A percentile compares a stretch with the other conserved stretches of the same genome.
phyloP scores from a whole-genome alignment of 768 basidiomycete genomes.

The Xerocomus brunneocitrinus region DNA sequence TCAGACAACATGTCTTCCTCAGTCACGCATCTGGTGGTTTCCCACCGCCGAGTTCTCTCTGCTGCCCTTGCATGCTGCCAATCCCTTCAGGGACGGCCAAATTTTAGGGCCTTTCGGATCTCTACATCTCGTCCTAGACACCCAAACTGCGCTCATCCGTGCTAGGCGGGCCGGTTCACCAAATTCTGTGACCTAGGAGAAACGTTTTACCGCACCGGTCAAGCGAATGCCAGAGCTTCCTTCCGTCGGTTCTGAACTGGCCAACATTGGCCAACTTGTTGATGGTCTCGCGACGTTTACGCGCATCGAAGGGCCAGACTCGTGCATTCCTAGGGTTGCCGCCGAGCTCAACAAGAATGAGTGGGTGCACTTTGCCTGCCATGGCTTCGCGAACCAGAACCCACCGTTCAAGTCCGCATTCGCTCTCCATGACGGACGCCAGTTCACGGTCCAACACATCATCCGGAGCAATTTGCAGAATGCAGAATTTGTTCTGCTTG shows the following conservation, averaged over 20 bases:
- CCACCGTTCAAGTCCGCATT: conserved; percentile 13
- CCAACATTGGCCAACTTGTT: background rate
- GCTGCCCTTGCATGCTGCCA: conserved; percentile 13
- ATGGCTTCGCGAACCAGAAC: conserved; percentile 4
- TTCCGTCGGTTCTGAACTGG: background rate
- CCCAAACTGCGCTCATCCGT: conserved; percentile 13
- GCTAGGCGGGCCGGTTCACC: background rate
- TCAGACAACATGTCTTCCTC: background rate
- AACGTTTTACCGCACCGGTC: conserved; percentile 5
- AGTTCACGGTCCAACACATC: conserved; percentile 1
- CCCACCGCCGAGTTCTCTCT: background rate
- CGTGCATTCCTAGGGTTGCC: background rate
- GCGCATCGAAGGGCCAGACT: background rate
- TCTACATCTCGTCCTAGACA: conserved; percentile 20
- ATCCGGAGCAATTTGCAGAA: conserved; percentile 3
- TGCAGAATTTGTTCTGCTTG: conserved; percentile 18
- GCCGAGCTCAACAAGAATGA: conserved; percentile 1
- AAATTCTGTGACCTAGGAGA: background rate
- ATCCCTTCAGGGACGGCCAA: conserved; percentile 4
- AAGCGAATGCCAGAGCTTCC: background rate
- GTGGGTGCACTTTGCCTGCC: conserved; percentile 24
- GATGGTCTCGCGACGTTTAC: background rate
- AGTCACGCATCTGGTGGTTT: background rate
- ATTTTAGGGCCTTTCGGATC: conserved; percentile 3
- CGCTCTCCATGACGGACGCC: background rate